phyloP scores from a whole-genome alignment of 495 filamentous ascomycete species.

The Penicillium salamii region DNA sequence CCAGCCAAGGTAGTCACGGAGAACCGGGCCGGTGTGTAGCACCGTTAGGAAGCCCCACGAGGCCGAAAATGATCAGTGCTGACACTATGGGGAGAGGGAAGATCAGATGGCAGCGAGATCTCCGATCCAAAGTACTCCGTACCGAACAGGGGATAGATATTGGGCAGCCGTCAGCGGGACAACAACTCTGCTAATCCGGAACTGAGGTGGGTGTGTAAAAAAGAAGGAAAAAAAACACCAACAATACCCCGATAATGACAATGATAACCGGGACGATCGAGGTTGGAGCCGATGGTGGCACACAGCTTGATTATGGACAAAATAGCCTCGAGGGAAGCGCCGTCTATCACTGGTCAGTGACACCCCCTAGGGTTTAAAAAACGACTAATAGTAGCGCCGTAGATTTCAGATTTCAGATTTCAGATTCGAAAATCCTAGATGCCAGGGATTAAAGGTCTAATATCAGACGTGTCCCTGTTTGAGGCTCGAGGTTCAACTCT shows the following conservation, averaged over 20 bases:
- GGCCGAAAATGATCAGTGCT: not conserved
- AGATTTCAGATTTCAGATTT: constrained; percentile 23
- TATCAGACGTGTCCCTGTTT: not conserved
- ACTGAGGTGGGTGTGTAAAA: not conserved
- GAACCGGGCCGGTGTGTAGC: constrained; percentile 11
- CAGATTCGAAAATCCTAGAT: constrained; percentile 14
- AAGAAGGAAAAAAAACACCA: not conserved
- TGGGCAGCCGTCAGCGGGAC: not conserved
- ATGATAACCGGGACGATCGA: constrained; percentile 16
- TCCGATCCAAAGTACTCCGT: not conserved
- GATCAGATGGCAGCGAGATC: constrained; percentile 3
- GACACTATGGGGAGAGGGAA: not conserved
- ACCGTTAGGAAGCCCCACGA: not conserved
- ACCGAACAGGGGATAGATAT: too few species aligned
- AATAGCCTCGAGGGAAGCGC: constrained; percentile 20
- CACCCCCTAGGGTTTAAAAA: constrained; percentile 16
- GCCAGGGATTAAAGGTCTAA: constrained; percentile 8
- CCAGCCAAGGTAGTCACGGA: constrained; percentile 16
- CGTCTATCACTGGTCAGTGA: constrained; percentile 22
- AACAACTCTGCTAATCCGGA: not conserved
- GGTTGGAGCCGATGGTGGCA: constrained; percentile 18
- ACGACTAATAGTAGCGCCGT: constrained; percentile 27
- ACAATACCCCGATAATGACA: not conserved
- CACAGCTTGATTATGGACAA: constrained; percentile 22
- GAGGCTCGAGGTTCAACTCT: not conserved